Base-by-base conservation (phyloP, 1,284 basidiomycete genomes). In the Microbotryum lychnidis-dioicae region DNA sequence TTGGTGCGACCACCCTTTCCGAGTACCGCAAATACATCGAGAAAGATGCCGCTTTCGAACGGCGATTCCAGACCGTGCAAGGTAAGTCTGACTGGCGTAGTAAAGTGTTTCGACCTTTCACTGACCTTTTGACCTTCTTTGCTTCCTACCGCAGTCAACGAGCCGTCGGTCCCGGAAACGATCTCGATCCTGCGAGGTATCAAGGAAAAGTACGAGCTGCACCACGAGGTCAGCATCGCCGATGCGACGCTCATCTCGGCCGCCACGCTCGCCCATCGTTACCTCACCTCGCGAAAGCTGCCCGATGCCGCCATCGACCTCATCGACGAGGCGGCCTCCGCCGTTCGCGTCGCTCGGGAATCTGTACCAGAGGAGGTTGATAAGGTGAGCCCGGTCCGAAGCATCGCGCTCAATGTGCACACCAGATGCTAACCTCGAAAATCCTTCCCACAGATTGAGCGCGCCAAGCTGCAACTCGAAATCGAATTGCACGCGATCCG, bases 21-120 rank as follows among this genome's bases (percentile, higher is more conserved):
- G 93, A 98, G 75, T 97, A 97, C 77, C 81, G 91, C 65, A 89
- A 94, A 75, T 91, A 93, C 76, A 93, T 97, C 74, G 94, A 97
- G 77, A 93, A 89, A 65, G 91, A 93, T 70, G 85, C 90, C 23
- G 94, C 94, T 2, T 82, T 97, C 62, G 94, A 97, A 74, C 85
- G 94, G 65, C 84, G 96, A 64, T 97, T 98, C 76, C 76, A 77
- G 59, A 42, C 37, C 14, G 37, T 42, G 16, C 66, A 69, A 59
- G 52, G 52, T 31, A 8, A 54, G 53, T 44, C 27, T 44, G 37
- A 42, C 18, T 42, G 37, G 37, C 37, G 16, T 18, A 42, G 14
- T 42, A 10, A 27, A 5, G 4, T 33, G 25, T 12, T 23, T 16
- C 23, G 29, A 51, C 1, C 31, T 51, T 10, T 20, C 20, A 10